Percentiles rank a stretch among this genome's conserved stretches.
phyloP scores from a whole-genome alignment of 1,139 yeast genomes.

The Protomyces gravidus region DNA sequence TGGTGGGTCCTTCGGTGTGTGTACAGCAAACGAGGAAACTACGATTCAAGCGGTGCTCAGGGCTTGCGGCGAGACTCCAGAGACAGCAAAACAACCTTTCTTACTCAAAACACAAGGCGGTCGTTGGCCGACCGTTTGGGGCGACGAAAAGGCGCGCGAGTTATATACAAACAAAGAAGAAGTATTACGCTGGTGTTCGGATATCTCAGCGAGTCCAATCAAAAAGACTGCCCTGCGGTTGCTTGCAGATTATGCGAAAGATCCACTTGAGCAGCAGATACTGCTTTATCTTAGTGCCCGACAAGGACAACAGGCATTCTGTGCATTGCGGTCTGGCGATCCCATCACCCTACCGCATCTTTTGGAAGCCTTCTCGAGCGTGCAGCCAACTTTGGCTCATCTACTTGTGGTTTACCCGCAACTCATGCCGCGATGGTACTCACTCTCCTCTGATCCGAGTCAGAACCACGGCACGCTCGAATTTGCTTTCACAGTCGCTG shows the following conservation, averaged over 20 bases:
- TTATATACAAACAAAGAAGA: constrained; percentile 35
- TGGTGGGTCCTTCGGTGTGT: constrained; percentile 38
- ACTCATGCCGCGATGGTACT: constrained; percentile 37
- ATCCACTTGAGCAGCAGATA: constrained; percentile 32
- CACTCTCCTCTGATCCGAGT: constrained; percentile 37
- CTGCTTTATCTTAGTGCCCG: constrained; percentile 35
- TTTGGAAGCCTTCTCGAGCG: constrained; percentile 35
- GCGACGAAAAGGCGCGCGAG: constrained; percentile 35
- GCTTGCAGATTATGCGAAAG: constrained; percentile 34
- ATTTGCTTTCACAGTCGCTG: constrained; percentile 37
- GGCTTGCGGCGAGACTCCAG: constrained; percentile 29
- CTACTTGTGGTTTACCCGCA: constrained; percentile 36
- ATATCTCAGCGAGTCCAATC: constrained; percentile 34
- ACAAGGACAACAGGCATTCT: constrained; percentile 36
- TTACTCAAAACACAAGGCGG: constrained; percentile 35
- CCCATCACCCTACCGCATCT: constrained; percentile 35
- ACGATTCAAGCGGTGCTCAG: constrained; percentile 34
- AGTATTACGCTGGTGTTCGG: constrained; percentile 36
- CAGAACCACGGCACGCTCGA: constrained; percentile 33
- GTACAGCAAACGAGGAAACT: constrained; percentile 35
- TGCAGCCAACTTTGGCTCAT: constrained; percentile 34
- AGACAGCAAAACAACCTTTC: constrained; percentile 29
- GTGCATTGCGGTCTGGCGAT: constrained; percentile 33
- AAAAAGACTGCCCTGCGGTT: constrained; percentile 35
- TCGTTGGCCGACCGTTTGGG: constrained; percentile 38